Evolutionary conservation across 768 basidiomycete species (phyloP).

Genomic region (Mycena rosella): DNA sequence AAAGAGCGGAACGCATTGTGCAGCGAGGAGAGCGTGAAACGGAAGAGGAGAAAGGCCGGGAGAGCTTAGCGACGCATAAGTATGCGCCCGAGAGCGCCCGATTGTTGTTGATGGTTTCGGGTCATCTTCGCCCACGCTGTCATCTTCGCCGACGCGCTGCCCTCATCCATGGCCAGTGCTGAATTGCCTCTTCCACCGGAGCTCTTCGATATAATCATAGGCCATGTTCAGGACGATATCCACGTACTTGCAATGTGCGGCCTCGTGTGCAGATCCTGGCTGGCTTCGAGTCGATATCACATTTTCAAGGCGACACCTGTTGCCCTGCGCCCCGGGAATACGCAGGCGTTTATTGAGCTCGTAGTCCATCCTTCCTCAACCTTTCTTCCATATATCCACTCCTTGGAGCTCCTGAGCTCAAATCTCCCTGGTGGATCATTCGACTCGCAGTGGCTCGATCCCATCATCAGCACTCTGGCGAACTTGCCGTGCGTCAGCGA

Average conservation of each 20-base stretch:
- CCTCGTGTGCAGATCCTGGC: constrained; percentile 35
- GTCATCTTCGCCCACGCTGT: no score
- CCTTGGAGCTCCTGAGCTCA: constrained; percentile 25
- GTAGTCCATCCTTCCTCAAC: constrained; percentile 19
- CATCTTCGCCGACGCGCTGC: no score
- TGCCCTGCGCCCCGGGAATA: constrained; percentile 22
- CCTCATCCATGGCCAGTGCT: neutral
- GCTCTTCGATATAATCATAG: constrained; percentile 33
- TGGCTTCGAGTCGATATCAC: constrained; percentile 26
- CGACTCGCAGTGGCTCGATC: constrained; percentile 33
- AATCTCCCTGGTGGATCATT: neutral
- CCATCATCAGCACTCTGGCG: constrained; percentile 23
- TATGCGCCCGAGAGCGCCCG: no score
- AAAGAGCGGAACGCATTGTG: constrained; percentile 24
- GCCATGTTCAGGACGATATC: constrained; percentile 18
- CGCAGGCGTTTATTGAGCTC: constrained; percentile 23
- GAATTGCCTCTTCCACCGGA: constrained; percentile 26
- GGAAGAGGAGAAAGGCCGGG: neutral
- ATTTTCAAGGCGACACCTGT: constrained; percentile 20
- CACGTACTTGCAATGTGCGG: constrained; percentile 15
- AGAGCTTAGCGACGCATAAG: no score
- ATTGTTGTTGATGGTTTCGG: no score
- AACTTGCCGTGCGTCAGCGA: constrained; percentile 24
- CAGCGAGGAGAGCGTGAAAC: constrained; percentile 15
- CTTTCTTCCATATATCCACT: constrained; percentile 21